Base-by-base conservation (phyloP, 257 asterid genomes). In the Pogostemon cablin region DNA sequence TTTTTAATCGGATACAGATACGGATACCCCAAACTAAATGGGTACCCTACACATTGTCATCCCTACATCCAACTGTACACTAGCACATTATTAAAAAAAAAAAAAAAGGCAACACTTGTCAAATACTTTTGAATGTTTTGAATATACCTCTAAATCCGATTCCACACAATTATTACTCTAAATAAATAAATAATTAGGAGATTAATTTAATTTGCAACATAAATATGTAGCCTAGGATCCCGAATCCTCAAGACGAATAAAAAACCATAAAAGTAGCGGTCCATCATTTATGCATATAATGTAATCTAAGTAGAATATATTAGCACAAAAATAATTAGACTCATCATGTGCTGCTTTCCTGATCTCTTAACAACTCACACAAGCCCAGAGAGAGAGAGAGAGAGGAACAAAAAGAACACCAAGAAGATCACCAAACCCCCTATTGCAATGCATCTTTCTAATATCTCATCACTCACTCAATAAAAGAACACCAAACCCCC, bases 401-500 rank as follows among this genome's bases (percentile, higher is more conserved):
- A 60, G 63, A 68, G 3, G 65, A 25, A 25, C 46, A 65, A 77
- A 59, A 80, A 65, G 72, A n/a, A n/a, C n/a, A n/a, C n/a, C n/a
- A n/a, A n/a, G n/a, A n/a, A n/a, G n/a, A n/a, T n/a, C n/a, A n/a
- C n/a, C n/a, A n/a, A n/a, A n/a, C n/a, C n/a, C n/a, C n/a, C n/a
- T n/a, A n/a, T n/a, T n/a, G 25, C 62, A 61, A 62, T 44, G 79
- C 79, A 74, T 71, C 80, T 78, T 77, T 62, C 35, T 72, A 74
- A 68, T 67, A 67, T 67, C 37, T 71, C 67, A 35, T 34, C 61
- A 49, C 66, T 49, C 40, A 40, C 46, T 10, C 32, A 25, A 25
- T 44, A 44, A 60, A 70, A 48, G 59, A 6, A 35, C 9, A 10
- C 3, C 6, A 17, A 10, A 4, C 3, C 6, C 20, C 72, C 56